Conservation (phyloP, 208 protist genomes). For the Wallacemonas sp. region DNA sequence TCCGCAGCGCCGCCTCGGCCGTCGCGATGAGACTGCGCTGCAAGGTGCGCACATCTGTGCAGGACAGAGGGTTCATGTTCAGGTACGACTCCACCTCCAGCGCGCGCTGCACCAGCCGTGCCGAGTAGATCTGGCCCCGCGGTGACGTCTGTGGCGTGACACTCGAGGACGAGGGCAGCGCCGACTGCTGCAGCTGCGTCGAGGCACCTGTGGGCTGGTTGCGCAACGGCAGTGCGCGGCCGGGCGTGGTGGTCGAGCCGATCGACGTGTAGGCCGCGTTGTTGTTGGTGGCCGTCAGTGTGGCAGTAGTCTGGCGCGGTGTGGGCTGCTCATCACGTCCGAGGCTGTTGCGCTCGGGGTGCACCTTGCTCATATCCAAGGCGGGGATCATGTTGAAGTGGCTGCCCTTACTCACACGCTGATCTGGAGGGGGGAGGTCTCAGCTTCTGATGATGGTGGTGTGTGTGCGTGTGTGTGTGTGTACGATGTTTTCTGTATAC, state of each 20-base stretch:
- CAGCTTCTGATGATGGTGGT: background rate
- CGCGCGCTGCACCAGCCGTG: slow-evolving; percentile 47
- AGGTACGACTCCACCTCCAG: slow-evolving; percentile 51
- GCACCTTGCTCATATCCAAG: slow-evolving; percentile 42
- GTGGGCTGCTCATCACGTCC: slow-evolving; percentile 3
- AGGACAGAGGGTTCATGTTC: slow-evolving; percentile 58
- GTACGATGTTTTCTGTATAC: too few relatives aligned
- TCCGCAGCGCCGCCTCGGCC: slow-evolving; percentile 47
- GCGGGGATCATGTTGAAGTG: slow-evolving; percentile 42
- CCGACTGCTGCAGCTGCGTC: slow-evolving; percentile 14
- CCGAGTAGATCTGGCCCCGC: slow-evolving; percentile 8
- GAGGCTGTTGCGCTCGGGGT: slow-evolving; percentile 3
- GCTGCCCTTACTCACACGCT: background rate
- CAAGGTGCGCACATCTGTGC: slow-evolving; percentile 45
- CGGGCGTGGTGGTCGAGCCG: slow-evolving; percentile 20
- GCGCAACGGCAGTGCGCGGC: slow-evolving; percentile 17
- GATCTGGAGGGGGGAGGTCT: background rate
- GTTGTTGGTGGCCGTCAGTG: slow-evolving; percentile 5
- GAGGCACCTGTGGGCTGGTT: slow-evolving; percentile 7
- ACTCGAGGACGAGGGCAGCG: slow-evolving; percentile 14
- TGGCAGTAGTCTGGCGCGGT: background rate
- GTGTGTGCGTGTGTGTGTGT: background rate
- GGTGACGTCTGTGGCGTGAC: slow-evolving; percentile 13
- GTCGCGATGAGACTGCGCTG: slow-evolving; percentile 68
- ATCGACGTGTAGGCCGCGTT: background rate